A percentile compares a stretch with the other conserved stretches of the same genome.
Evolutionary conservation across 75 land plant species (phyloP).

Genomic region (Larix kaempferi): DNA sequence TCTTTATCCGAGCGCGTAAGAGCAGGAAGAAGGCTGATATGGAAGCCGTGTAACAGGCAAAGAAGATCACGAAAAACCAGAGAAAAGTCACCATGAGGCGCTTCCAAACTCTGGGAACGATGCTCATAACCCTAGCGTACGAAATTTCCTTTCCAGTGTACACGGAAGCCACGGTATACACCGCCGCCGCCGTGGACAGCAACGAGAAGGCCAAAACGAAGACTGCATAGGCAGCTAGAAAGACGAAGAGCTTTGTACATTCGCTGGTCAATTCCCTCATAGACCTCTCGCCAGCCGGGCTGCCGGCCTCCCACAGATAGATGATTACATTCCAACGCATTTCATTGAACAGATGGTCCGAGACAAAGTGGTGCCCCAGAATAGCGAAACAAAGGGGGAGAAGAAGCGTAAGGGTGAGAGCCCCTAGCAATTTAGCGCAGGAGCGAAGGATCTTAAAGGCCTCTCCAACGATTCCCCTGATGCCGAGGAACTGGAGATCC

Average conservation of each 20-base stretch:
- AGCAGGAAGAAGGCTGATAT: not conserved
- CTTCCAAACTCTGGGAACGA: not conserved
- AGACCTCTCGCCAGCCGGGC: slow-evolving; percentile 16
- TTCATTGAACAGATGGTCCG: too few species aligned
- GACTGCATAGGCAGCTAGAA: slow-evolving; percentile 31
- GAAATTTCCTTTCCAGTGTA: slow-evolving; percentile 43
- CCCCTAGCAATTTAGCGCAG: slow-evolving; percentile 28
- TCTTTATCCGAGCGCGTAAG: not conserved
- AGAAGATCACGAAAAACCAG: slow-evolving; percentile 3
- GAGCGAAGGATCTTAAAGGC: slow-evolving; percentile 36
- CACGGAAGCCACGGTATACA: slow-evolving; percentile 54
- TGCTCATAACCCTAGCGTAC: not conserved
- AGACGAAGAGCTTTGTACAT: slow-evolving; percentile 18
- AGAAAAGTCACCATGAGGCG: not conserved
- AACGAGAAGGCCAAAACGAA: slow-evolving; percentile 41
- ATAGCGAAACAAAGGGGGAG: slow-evolving; percentile 55
- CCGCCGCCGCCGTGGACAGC: slow-evolving; percentile 64
- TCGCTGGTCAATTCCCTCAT: slow-evolving; percentile 10
- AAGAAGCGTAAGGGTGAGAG: slow-evolving; percentile 47
- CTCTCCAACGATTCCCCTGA: slow-evolving; percentile 49
- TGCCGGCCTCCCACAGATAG: slow-evolving; percentile 7
- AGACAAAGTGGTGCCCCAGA: too few species aligned
- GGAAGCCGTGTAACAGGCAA: not conserved
- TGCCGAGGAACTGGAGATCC: slow-evolving; percentile 55
- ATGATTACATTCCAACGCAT: slow-evolving; percentile 32